Base-by-base conservation (phyloP, 2,329 filamentous ascomycete genomes). In the Thelonectria rubi region DNA sequence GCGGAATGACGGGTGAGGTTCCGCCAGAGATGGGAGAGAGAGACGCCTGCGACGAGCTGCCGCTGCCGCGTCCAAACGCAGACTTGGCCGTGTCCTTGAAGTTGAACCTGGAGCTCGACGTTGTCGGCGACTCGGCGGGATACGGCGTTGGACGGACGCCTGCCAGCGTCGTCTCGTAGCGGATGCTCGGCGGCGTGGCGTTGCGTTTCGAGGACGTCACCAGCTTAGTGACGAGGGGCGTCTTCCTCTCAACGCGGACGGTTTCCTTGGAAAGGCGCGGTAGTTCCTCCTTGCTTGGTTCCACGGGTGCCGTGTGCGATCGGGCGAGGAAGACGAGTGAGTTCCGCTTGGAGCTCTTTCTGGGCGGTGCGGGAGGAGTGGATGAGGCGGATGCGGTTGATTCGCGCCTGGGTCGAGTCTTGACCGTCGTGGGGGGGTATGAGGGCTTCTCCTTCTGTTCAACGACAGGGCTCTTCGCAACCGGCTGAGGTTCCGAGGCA, bases 11-110 rank as follows among this genome's bases (percentile, higher is more conserved):
- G 4, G 58, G 55, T 5, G 60, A 58, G 14, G 12, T 14, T 10
- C 51, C 45, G 20, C 61, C 60, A 24, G 66, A 58, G 9, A 62
- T 59, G n/a, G 67, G 69, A 14, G 63, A 65, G 6, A 59, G 26
- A 2, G 65, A 64, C n/a, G 55, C 48, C 17, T 68, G 55, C 1
- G 63, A 62, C 9, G 60, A 58, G 54, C 63, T 68, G 4, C 65
- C 67, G 8, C 65, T 55, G 26, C 42, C 45, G 7, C 45, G 45
- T 15, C 21, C 45, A 15, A 79, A 70, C 30, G 74, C 74, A 21
- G 75, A 71, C 54, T 70, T 77, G 24, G 76, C 75, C 12, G 76
- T 75, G 54, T 76, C 77, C 55, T 69, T 75, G 53, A 78, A 65
- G 58, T 71, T 76, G 58, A 74, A 74, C 61, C 71, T 77, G n/a